phyloP scores from a whole-genome alignment of 2,329 filamentous ascomycete species.

The Elsinoe perseae region DNA sequence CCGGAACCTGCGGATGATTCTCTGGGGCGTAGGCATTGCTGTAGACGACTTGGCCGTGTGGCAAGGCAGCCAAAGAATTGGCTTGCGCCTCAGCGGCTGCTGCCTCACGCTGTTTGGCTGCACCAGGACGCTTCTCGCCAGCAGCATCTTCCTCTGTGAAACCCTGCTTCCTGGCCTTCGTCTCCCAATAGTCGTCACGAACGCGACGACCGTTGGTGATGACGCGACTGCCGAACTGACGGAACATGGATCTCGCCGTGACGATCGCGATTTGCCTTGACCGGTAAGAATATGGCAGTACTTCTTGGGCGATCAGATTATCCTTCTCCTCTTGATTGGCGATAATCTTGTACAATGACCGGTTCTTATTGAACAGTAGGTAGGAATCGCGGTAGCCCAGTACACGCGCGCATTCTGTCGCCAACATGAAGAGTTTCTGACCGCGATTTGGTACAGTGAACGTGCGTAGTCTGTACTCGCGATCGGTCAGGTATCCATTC shows the following conservation, averaged over 20 bases:
- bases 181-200: slow-evolving; percentile 97
- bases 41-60: slow-evolving; percentile 83
- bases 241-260: slow-evolving; percentile 95
- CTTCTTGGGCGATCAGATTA: slow-evolving; percentile 88
- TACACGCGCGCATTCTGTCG: slow-evolving; percentile 91
- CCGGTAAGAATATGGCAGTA: slow-evolving; percentile 91
- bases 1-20: slow-evolving; percentile 31
- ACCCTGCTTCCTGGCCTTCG: slow-evolving; percentile 91
- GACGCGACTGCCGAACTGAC: slow-evolving; percentile 91
- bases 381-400: slow-evolving; percentile 96
- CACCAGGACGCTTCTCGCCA: slow-evolving; percentile 90
- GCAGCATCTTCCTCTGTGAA: slow-evolving; percentile 96
- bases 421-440: slow-evolving; percentile 96
- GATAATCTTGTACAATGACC: slow-evolving; percentile 95
- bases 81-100: slow-evolving; percentile 56
- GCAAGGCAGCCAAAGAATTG: slow-evolving; percentile 55
- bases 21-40: slow-evolving; percentile 46
- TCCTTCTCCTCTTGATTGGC: slow-evolving; percentile 94
- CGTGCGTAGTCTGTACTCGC: slow-evolving; percentile 86
- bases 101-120: slow-evolving; percentile 77
- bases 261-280: slow-evolving; percentile 99
- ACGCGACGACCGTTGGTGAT: slow-evolving; percentile 85
- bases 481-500: slow-evolving; percentile 74
- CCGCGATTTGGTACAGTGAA: slow-evolving; percentile 87
- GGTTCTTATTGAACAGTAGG: slow-evolving; percentile 95